Base-by-base conservation (phyloP, 371 early-diverging fungal species). In the Haplosporangium sp. region DNA sequence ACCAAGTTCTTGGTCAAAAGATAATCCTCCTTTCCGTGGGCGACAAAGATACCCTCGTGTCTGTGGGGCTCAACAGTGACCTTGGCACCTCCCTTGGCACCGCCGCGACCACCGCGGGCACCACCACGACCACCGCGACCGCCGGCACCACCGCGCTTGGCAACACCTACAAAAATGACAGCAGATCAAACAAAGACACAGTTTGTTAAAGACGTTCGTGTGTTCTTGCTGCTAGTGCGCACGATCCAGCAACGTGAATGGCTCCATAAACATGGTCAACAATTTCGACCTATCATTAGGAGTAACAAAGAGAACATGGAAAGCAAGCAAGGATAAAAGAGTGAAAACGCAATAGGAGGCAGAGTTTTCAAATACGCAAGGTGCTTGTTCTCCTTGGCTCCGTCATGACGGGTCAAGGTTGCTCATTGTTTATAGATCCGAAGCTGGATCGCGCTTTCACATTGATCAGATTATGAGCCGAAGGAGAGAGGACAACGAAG, bases 21-120 rank as follows among this genome's bases (percentile, higher is more conserved):
- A 81, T 98, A 86, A 87, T 99, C 99, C 87, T 99, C 99, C 90
- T 99, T 99, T 59, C 98, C 98, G 82, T 98, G 92, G 42, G 98
- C 98, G 84, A 99, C 91, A 81, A 96, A 99, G 77, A 99, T 94
- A 84, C 91, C 91, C 76, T 93, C 94, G 87, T 99, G 99, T 86
- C 98, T 92, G 83, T 97, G 98, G 54, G 99, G 99, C 86, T 97
- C 97, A 64, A 99, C 90, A 56, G 99, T 90, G 50, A 99, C 96
- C 87, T 94, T 96, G 83, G 93, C 87, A 36, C 96, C 96, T 38
- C 95, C 96, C 73, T 84, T 87, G 68, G 95, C 95, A 43, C 96
- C 96, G 20, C 86, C 88, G 2, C 70, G 55, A 47, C 88, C 82
- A 62, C 89, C 87, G 75, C 90, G 83, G 20, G 82, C 83, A 40